Evolutionary conservation across 78 protist species (phyloP).

Genomic region (Guillardia theta): DNA sequence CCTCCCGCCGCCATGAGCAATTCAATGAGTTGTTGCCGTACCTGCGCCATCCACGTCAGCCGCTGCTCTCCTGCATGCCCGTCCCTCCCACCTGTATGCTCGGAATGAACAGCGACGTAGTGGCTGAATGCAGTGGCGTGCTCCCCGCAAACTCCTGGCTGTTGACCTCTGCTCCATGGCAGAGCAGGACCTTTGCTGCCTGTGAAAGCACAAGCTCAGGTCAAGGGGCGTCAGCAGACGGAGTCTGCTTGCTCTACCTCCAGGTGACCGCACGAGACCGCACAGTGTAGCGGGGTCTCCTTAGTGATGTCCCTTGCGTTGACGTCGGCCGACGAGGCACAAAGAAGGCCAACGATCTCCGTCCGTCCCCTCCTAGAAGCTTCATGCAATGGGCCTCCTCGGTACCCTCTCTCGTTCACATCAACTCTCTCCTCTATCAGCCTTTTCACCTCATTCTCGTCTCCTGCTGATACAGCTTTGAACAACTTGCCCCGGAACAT

Average conservation of each 20-base stretch:
- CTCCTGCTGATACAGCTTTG: neutral
- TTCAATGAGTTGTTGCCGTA: neutral
- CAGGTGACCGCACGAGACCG: neutral
- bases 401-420: neutral
- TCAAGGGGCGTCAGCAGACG: too few relatives aligned
- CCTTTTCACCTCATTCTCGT: neutral
- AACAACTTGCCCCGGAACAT: neutral
- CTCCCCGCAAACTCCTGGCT: neutral
- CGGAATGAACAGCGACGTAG: neutral
- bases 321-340: neutral
- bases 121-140: neutral
- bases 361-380: neutral
- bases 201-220: too few relatives aligned
- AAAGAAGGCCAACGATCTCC: neutral
- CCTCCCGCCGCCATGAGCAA: neutral
- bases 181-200: neutral
- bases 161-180: neutral
- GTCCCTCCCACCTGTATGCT: neutral
- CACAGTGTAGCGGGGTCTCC: slow-evolving; percentile 3
- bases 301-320: neutral
- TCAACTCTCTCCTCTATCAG: neutral
- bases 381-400: neutral
- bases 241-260: too few relatives aligned
- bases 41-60: too few relatives aligned
- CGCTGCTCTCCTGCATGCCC: too few relatives aligned